Base-by-base conservation (phyloP, 805 yeast species). In the Clavispora santaluciae region DNA sequence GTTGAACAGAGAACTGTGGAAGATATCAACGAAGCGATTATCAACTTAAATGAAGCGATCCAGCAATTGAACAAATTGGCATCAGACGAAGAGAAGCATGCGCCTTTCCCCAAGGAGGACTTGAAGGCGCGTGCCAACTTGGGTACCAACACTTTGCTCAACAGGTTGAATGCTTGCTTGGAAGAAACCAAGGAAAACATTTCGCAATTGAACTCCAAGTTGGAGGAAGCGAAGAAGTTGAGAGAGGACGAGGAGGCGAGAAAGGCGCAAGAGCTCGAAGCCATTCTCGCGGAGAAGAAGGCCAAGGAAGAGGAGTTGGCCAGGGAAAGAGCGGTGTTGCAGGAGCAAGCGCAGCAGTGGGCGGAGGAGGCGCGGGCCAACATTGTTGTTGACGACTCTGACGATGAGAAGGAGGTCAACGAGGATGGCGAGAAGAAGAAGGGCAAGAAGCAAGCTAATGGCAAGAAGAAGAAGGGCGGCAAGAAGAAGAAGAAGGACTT, bases 71-170 rank as follows among this genome's bases (percentile, higher is more conserved):
- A 73, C 29, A 77, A 74, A 43, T 66, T 85, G 43, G 72, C 90
- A 3, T 54, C 66, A 0, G 71, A 65, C 1, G 78, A 75, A 15
- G 76, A 70, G 17, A 63, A 66, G 35, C 73, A 76, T 50, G 82
- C 95, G 9, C 95, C 96, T 24, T 86, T 79, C 58, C 83, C 95
- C 2, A 72, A 83, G 21, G 78, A 78, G 15, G 96, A 90, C 48
- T 70, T 93, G 50, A 83, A 81, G 54, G 83, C 89, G 50, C 81
- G 97, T 64, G 91, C 93, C n/a, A 76, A 77, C 50, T 76, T 88
- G 75, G 96, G 95, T 57, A 73, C 79, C 37, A 78, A 81, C 42
- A 85, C 96, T 0, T 71, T 89, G 57, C 70, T 76, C 46, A 80
- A 77, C 43, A 83, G 89, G 57, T 72, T 93, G 48, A 84, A 76